phyloP scores from a whole-genome alignment of 1,284 basidiomycete genomes.

The Clitocybe nebularis region DNA sequence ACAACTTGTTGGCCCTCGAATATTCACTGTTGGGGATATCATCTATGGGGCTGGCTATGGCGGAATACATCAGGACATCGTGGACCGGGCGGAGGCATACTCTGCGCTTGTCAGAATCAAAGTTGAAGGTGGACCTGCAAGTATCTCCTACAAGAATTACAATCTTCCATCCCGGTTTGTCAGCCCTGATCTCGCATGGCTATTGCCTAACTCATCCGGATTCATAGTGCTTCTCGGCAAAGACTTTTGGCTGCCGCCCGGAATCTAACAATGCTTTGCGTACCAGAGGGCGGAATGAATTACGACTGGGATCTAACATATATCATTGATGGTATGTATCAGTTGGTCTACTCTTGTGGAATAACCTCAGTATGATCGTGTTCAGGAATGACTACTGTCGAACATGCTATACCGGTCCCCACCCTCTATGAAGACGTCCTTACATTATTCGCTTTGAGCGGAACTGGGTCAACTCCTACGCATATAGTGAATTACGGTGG shows the following conservation, averaged over 20 bases:
- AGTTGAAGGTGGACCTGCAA: slow-evolving; percentile 63
- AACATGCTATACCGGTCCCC: slow-evolving; percentile 64
- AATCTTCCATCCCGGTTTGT: slow-evolving; percentile 59
- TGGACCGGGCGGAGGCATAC: slow-evolving; percentile 53
- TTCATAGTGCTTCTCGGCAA: slow-evolving; percentile 60
- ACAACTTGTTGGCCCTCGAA: slow-evolving; percentile 61
- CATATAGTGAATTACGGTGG: slow-evolving; percentile 75
- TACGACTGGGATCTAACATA: slow-evolving; percentile 74
- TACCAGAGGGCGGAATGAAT: slow-evolving; percentile 76
- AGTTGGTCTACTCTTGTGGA: not conserved
- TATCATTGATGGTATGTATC: slow-evolving; percentile 59
- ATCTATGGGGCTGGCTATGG: slow-evolving; percentile 59
- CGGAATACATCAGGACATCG: slow-evolving; percentile 59
- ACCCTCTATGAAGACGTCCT: slow-evolving; percentile 65
- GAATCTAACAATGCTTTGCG: slow-evolving; percentile 63
- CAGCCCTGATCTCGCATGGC: not conserved
- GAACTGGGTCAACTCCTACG: slow-evolving; percentile 70
- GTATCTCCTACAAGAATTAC: slow-evolving; percentile 76
- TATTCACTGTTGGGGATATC: slow-evolving; percentile 62
- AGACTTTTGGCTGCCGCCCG: slow-evolving; percentile 57
- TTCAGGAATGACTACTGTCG: slow-evolving; percentile 74
- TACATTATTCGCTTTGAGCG: slow-evolving; percentile 56
- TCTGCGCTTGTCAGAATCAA: slow-evolving; percentile 65
- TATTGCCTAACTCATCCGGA: not conserved
- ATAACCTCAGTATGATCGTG: not conserved